A percentile compares a stretch with the other conserved stretches of the same genome.
Conservation (phyloP, 2,329 filamentous ascomycete species). For the Xylariales sp. region DNA sequence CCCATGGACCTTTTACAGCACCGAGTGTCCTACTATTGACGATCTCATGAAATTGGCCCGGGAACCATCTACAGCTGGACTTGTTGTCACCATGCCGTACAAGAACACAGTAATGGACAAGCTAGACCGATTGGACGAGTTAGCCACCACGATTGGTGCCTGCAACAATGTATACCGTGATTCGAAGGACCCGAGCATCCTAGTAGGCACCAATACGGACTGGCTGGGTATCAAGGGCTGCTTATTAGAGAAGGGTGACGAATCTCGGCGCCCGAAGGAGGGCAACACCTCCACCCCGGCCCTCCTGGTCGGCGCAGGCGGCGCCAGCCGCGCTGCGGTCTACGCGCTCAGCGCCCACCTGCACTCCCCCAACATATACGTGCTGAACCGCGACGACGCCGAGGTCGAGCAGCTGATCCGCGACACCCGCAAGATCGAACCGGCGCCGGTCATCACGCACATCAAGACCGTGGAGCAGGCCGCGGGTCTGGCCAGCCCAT, state of each 20-base stretch:
- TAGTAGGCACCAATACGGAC: conserved; percentile 3
- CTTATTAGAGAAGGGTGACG: conserved; percentile 1
- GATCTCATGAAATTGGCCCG: background rate
- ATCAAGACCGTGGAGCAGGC: conserved; percentile 1
- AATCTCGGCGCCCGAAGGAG: background rate
- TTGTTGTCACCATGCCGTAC: conserved; percentile 4
- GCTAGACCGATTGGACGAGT: background rate
- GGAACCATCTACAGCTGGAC: background rate
- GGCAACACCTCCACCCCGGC: background rate
- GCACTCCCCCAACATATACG: background rate
- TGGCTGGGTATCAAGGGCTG: conserved; percentile 3
- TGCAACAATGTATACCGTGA: conserved; percentile 3
- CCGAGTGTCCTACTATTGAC: conserved; percentile 1
- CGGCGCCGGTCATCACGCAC: background rate
- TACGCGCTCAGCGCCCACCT: conserved; percentile 1
- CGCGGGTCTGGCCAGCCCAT: background rate
- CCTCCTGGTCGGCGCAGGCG: conserved; percentile 1
- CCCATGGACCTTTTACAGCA: conserved; percentile 3
- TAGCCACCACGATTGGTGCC: conserved; percentile 1
- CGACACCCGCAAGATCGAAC: conserved; percentile 1
- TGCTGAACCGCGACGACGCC: background rate
- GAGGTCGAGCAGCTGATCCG: background rate
- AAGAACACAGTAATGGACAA: conserved; percentile 3
- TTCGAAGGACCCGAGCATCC: background rate
- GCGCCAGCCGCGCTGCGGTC: conserved; percentile 1